Conservation (phyloP, 1,284 basidiomycete genomes). For the Ganoderma sinense region DNA sequence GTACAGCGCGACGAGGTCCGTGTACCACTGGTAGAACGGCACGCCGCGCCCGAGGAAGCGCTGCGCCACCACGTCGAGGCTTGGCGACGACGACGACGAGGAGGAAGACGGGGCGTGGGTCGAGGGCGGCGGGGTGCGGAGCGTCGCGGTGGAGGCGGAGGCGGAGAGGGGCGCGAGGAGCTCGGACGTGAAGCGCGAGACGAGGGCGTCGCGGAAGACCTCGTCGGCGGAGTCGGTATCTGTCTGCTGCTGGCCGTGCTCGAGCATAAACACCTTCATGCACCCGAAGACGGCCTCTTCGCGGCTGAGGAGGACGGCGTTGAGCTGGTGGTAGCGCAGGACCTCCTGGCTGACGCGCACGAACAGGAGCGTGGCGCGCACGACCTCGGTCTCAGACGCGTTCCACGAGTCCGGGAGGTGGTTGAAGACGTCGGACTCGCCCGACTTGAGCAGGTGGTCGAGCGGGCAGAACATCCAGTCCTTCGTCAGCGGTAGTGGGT, state of each 20-base stretch:
- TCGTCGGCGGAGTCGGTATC: constrained; percentile 64
- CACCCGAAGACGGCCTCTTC: constrained; percentile 76
- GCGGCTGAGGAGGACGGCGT: constrained; percentile 50
- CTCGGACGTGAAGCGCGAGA: constrained; percentile 65
- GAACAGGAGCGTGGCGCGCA: constrained; percentile 55
- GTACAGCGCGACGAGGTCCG: constrained; percentile 90
- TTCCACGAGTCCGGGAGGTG: constrained; percentile 80
- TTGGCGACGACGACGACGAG: not conserved
- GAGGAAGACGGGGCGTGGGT: constrained; percentile 10
- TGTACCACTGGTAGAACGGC: constrained; percentile 95
- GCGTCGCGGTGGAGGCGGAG: constrained; percentile 32
- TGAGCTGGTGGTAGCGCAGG: constrained; percentile 52
- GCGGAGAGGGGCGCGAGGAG: constrained; percentile 66
- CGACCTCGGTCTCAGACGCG: constrained; percentile 82
- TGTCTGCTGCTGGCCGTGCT: constrained; percentile 71
- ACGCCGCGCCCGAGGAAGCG: constrained; percentile 71
- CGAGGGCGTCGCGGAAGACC: constrained; percentile 72
- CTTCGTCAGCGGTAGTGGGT: constrained; percentile 68
- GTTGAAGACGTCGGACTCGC: constrained; percentile 76
- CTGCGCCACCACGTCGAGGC: constrained; percentile 64
- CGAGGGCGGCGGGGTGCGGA: constrained; percentile 44
- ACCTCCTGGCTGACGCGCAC: constrained; percentile 38
- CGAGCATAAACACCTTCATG: constrained; percentile 97
- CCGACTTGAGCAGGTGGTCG: constrained; percentile 85
- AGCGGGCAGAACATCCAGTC: constrained; percentile 84